Evolutionary conservation across 2,329 filamentous ascomycete genomes (phyloP).

Genomic region (Aureobasidium musti): DNA sequence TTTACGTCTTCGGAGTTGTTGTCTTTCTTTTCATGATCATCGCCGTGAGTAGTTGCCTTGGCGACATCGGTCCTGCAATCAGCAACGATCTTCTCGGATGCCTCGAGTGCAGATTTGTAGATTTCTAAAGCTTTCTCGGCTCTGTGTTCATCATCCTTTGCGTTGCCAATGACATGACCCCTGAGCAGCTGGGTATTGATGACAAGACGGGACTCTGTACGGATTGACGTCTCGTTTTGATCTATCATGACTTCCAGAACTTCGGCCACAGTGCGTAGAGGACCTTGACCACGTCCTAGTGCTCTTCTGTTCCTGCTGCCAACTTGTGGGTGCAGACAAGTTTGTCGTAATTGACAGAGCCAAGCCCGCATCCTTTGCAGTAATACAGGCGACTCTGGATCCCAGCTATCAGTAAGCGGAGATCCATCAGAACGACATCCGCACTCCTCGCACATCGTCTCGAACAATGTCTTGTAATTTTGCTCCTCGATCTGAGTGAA

Average conservation of each 20-base stretch:
- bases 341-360: constrained; percentile 76
- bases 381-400: constrained; percentile 58
- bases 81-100: constrained; percentile 55
- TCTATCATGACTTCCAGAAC: constrained; percentile 92
- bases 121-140: constrained; percentile 68
- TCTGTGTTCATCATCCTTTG: constrained; percentile 54
- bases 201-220: constrained; percentile 63
- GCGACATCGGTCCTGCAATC: constrained; percentile 62
- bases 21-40: constrained; percentile 28
- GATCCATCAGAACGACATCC: constrained; percentile 65
- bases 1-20: constrained; percentile 35
- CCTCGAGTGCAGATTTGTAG: constrained; percentile 59
- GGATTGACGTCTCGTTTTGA: constrained; percentile 68
- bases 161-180: constrained; percentile 79
- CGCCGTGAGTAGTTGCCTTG: constrained; percentile 35
- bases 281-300: constrained; percentile 61
- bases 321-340: constrained; percentile 82
- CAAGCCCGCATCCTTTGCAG: constrained; percentile 76
- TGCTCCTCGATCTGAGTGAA: constrained; percentile 91
- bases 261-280: constrained; percentile 78
- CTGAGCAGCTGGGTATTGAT: constrained; percentile 65
- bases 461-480: constrained; percentile 75
- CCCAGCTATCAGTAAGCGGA: constrained; percentile 64
- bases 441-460: constrained; percentile 70
- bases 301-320: constrained; percentile 66